Base-by-base conservation (phyloP, 2,329 filamentous ascomycete genomes). In the Thielaviopsis populi region DNA sequence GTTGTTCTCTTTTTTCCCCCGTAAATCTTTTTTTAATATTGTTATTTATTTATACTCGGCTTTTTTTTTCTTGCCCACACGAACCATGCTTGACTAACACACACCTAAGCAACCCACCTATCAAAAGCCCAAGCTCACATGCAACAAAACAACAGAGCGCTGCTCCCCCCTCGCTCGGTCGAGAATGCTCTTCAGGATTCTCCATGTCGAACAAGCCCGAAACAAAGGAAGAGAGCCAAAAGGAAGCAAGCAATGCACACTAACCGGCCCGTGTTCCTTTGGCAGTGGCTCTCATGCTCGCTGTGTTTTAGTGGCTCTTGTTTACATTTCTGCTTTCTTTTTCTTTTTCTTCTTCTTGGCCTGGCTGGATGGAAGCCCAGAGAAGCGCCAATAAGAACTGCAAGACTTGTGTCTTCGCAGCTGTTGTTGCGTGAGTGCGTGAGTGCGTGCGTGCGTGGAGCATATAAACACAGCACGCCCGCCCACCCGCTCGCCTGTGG, bases 121-220 rank as follows among this genome's bases (percentile, higher is more conserved):
- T 50, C 8, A 50, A 22, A 19, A 5, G 46, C 46, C 46, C 19
- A 50, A 50, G 46, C 46, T 50, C 46, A 50, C 30, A 3, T 50
- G 46, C n/a, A 22, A 22, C 6, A 7, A 22, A 24, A 33, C 30
- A 33, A 33, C 41, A 43, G 41, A 43, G 41, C 30, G 41, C 41
- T 43, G 41, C 41, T 43, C 41, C 41, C 17, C 4, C 41, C 11
- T 4, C 41, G 7, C 41, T n/a, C 41, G 41, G 8, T 43, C 50
- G 50, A 54, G 50, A 54, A 54, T 54, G 50, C 30, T 54, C 50
- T 7, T n/a, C 13, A 54, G 50, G 50, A 54, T 54, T 54, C 50
- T n/a, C n/a, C 27, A n/a, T 33, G 50, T 19, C 15, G 41, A 43
- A 54, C 27, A 54, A 30, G 30, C 17, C 24, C 24, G 27, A 54